Evolutionary conservation across 805 yeast genomes (phyloP), one percentile per base, ranked within the genome.

Genomic region (Saturnispora saitoi): DNA sequence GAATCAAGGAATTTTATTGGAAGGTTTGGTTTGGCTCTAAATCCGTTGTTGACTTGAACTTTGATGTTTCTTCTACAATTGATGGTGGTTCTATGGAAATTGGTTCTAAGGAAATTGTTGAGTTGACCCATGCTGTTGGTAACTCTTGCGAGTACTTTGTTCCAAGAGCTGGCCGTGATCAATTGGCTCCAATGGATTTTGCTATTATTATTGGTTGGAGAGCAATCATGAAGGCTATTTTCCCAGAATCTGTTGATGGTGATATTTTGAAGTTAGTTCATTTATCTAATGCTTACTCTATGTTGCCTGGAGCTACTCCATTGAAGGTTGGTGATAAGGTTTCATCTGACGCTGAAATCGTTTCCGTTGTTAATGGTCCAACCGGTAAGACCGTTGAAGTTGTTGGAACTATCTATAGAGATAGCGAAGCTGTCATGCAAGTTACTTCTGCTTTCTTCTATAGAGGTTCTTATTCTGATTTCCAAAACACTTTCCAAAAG

Each of bases 191-290:
- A 62, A 91, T 93, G 98, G 99, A 93, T 73, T 93, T 90, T 64
- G 98, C 99, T 44, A 93, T 93, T 67, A 97, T 93, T 50, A 80
- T 90, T 59, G 98, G 99, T 42, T 93, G 99, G 99, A 85, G 84
- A 72, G 95, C 97, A 45, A 91, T 93, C 65, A 91, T 93, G 73
- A 88, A 86, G 73, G 90, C 97, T n/a, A 86, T 93, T 59, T 93
- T 93, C 93, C 99, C 99, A 48, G 79, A 80, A 65, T 80, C 83
- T 54, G 95, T 93, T 60, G 98, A 95, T 66, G 99, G 99, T 70
- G 99, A 93, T 67, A 76, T 93, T 63, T 76, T 93, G 71, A 85
- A 83, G 66, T 77, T 93, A 62, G 99, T 93, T 49, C 99, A 93
- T 68, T 74, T 93, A 69, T 86, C 96, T 45, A 93, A 93, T 68